These are phyloP conservation scores for Bipolaris gigantea DNA, from an alignment of 2,329 filamentous ascomycete species.

Conservation along the genomic window DNA sequence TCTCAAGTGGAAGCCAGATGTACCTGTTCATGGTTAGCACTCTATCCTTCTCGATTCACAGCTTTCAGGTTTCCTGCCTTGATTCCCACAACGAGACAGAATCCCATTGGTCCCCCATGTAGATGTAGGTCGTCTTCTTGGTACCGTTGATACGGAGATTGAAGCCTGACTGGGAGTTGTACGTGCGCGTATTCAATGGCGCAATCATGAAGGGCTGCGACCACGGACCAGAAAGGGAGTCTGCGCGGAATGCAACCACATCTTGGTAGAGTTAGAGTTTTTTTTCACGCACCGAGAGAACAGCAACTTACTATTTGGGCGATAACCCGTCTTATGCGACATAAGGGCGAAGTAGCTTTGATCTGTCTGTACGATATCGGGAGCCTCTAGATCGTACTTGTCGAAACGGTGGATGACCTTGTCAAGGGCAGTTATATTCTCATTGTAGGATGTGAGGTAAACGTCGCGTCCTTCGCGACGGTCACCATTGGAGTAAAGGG, in stretches of 20 bases:
- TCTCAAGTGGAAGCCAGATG: slow-evolving; percentile 59
- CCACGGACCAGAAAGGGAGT: slow-evolving; percentile 56
- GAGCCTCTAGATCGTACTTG: slow-evolving; percentile 64
- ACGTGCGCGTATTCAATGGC: slow-evolving; percentile 56
- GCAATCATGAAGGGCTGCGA: slow-evolving; percentile 58
- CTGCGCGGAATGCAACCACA: slow-evolving; percentile 59
- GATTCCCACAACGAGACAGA: slow-evolving; percentile 60
- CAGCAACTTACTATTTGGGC: slow-evolving; percentile 55
- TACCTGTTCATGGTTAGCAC: slow-evolving; percentile 42
- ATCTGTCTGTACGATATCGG: slow-evolving; percentile 63
- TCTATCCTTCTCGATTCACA: neutral
- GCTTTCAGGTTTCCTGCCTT: slow-evolving; percentile 5
- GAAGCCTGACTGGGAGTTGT: slow-evolving; percentile 58
- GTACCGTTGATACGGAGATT: slow-evolving; percentile 53
- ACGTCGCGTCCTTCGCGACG: slow-evolving; percentile 58
- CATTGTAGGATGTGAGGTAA: slow-evolving; percentile 59
- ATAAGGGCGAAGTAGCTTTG: slow-evolving; percentile 63
- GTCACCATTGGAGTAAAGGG: slow-evolving; percentile 64
- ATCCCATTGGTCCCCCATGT: slow-evolving; percentile 59
- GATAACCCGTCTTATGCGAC: slow-evolving; percentile 65
- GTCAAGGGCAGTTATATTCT: slow-evolving; percentile 55
- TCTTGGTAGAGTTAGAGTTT: slow-evolving; percentile 38
- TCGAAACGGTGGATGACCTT: slow-evolving; percentile 58
- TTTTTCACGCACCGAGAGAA: neutral
- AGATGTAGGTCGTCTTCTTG: slow-evolving; percentile 55